A percentile compares a stretch with the other conserved stretches of the same genome.
These are phyloP conservation scores for Syzygium jambos DNA, from an alignment of 345 rosid species.

Conservation along the genomic window DNA sequence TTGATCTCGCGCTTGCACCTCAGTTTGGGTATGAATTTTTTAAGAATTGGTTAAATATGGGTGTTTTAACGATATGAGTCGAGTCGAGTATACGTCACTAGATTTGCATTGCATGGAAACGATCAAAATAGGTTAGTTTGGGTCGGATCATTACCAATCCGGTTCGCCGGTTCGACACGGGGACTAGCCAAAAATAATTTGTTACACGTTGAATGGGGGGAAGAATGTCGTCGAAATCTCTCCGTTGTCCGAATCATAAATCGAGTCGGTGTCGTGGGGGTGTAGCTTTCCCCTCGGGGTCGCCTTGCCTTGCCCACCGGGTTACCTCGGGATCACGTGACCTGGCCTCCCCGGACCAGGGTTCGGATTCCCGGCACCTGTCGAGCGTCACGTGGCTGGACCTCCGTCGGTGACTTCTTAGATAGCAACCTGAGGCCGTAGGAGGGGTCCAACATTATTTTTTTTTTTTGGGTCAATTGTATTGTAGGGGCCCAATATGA, in stretches of 20 bases:
- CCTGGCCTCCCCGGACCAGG: neutral
- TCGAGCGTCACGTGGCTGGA: neutral
- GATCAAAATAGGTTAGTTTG: too few species aligned
- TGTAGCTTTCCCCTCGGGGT: neutral
- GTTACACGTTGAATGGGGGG: neutral
- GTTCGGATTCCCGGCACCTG: neutral
- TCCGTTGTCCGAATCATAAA: neutral
- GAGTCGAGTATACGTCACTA: too few species aligned
- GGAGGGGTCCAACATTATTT: too few species aligned
- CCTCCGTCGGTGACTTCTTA: neutral
- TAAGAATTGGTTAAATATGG: too few species aligned
- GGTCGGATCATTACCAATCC: too few species aligned
- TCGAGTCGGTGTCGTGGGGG: neutral
- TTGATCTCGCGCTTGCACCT: too few species aligned
- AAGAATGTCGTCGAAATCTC: neutral
- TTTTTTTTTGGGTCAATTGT: too few species aligned
- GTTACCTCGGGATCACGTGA: neutral
- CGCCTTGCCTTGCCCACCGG: neutral
- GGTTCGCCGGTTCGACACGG: too few species aligned
- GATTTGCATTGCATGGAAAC: too few species aligned
- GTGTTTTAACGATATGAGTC: too few species aligned
- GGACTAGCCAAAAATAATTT: neutral
- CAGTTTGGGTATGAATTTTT: too few species aligned
- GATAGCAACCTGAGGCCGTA: neutral
- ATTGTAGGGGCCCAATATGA: neutral